These are phyloP conservation scores for Phialophora chinensis DNA, from an alignment of 2,329 filamentous ascomycete species.

Conservation along the genomic window DNA sequence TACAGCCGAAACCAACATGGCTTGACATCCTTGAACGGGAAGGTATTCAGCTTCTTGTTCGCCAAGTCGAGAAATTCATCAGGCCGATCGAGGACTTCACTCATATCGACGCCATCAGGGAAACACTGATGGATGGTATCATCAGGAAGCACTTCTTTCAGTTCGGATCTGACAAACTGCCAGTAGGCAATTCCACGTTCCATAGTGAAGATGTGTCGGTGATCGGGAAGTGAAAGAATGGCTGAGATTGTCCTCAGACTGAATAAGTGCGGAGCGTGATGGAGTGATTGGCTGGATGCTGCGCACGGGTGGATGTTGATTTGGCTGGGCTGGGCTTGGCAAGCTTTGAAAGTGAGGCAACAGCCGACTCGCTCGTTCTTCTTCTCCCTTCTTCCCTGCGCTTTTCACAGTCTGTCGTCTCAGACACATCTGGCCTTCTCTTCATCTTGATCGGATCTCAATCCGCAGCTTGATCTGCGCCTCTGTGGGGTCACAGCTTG, in stretches of 20 bases:
- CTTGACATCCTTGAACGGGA: conserved; percentile 63
- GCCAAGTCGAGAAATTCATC: conserved; percentile 56
- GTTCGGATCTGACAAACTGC: conserved; percentile 14
- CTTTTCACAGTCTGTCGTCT: not conserved
- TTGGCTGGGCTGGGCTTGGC: conserved; percentile 10
- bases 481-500: not conserved
- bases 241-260: not conserved
- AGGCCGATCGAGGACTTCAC: conserved; percentile 43
- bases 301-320: not conserved
- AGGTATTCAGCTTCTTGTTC: conserved; percentile 60
- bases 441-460: not conserved
- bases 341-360: conserved; percentile 11
- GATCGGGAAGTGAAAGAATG: conserved; percentile 1
- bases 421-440: not conserved
- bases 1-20: conserved; percentile 63
- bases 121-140: conserved; percentile 34
- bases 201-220: not conserved
- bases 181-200: conserved; percentile 12
- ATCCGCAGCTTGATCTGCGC: not conserved
- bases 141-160: conserved; percentile 13
- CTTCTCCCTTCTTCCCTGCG: not conserved
- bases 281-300: not conserved
- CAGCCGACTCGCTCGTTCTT: not conserved
- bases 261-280: not conserved
- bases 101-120: conserved; percentile 20